These are phyloP conservation scores for Podospora conica DNA, from an alignment of 495 filamentous ascomycete species.

Conservation along the genomic window DNA sequence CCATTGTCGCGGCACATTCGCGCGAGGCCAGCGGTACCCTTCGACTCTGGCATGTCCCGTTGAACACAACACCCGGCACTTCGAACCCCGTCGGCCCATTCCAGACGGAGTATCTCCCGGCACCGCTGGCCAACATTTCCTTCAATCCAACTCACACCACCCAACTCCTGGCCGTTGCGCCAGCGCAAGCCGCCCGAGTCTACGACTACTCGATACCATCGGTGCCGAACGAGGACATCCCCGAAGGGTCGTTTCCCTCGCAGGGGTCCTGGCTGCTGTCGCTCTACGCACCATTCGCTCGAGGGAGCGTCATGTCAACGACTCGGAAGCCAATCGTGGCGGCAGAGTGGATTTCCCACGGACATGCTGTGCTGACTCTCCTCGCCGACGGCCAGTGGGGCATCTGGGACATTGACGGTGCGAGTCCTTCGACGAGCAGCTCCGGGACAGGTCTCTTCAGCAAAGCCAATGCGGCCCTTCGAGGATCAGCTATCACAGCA, in stretches of 20 bases:
- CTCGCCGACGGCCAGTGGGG: slow-evolving; percentile 88
- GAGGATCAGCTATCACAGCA: slow-evolving; percentile 56
- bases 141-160: slow-evolving; percentile 64
- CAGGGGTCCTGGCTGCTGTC: slow-evolving; percentile 62
- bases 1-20: slow-evolving; percentile 51
- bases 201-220: slow-evolving; percentile 45
- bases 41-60: slow-evolving; percentile 41
- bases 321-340: slow-evolving; percentile 71
- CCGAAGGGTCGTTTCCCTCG: slow-evolving; percentile 43
- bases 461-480: slow-evolving; percentile 51
- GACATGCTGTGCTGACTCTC: slow-evolving; percentile 67
- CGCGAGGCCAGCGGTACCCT: slow-evolving; percentile 57
- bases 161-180: slow-evolving; percentile 62
- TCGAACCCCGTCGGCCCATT: slow-evolving; percentile 49
- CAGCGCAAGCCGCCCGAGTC: slow-evolving; percentile 63
- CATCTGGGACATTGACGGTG: slow-evolving; percentile 79
- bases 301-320: slow-evolving; percentile 32
- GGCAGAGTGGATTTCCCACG: slow-evolving; percentile 76
- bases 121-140: slow-evolving; percentile 57
- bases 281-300: slow-evolving; percentile 61
- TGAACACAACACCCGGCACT: slow-evolving; percentile 33
- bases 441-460: slow-evolving; percentile 49
- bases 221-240: slow-evolving; percentile 39
- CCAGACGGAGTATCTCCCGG: slow-evolving; percentile 56
- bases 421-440: slow-evolving; percentile 36